phyloP scores from a whole-genome alignment of 257 asterid species.

The Coffea eugenioides region DNA sequence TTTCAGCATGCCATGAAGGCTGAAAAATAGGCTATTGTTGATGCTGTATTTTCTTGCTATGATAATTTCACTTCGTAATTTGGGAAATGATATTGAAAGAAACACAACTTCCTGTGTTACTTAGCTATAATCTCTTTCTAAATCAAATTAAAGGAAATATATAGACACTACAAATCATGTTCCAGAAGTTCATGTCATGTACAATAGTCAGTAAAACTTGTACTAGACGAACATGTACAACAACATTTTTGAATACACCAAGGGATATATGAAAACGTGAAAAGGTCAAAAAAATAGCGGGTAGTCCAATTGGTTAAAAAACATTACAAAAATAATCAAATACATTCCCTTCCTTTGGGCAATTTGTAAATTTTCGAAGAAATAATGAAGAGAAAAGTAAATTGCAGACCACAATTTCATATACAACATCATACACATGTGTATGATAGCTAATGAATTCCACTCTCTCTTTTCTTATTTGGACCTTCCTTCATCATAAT shows the following conservation, averaged over 20 bases:
- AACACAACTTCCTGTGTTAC: background rate
- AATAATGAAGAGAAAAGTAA: background rate
- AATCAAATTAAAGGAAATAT: too few relatives aligned
- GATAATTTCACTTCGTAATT: too few relatives aligned
- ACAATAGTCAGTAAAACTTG: too few relatives aligned
- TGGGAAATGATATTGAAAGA: too few relatives aligned
- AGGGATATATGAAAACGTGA: background rate
- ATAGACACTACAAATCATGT: too few relatives aligned
- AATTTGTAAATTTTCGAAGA: background rate
- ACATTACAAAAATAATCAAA: too few relatives aligned
- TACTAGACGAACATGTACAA: too few relatives aligned
- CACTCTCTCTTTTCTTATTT: background rate
- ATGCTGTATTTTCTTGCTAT: background rate
- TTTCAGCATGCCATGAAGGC: background rate
- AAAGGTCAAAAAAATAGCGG: background rate
- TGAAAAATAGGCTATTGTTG: background rate
- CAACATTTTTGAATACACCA: background rate
- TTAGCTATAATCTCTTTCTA: background rate
- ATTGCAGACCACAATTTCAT: background rate
- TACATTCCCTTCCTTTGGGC: background rate
- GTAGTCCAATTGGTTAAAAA: too few relatives aligned
- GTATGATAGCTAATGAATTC: background rate
- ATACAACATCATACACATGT: too few relatives aligned
- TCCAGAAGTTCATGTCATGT: background rate
- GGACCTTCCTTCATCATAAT: background rate